Evolutionary conservation across 1,284 basidiomycete genomes (phyloP), one percentile per base, ranked within the genome.

Genomic region (Trichosporon inkin): DNA sequence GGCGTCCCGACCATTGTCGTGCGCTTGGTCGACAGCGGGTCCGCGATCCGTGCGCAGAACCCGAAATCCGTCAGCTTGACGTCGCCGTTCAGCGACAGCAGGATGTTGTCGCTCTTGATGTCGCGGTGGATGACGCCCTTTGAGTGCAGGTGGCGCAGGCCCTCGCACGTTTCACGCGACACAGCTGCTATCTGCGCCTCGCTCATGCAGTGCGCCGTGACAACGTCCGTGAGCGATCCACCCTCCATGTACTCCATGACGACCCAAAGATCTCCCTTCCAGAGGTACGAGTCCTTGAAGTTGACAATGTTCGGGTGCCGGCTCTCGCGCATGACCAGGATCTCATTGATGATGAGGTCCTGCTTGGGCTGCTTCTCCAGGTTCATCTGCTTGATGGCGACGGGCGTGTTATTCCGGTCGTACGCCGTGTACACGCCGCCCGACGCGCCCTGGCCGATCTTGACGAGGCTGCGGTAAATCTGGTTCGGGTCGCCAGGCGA

Each of bases 171-270:
- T 81, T 97, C 94, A 71, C 89, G 82, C 55, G 86, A 89, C 34
- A 97, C 92, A 0, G 92, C 93, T 0, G 93, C 92, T 67, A 98
- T 98, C 80, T 97, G 94, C n/a, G 80, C 82, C 65, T 84, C 83
- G 1, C 90, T 93, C 93, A 98, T 96, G 73, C 96, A 81, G 77
- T 96, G 96, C 58, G 92, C 91, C 2, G 93, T 97, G 67, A 98
- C 93, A 61, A 99, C 92, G 72, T 98, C 95, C 0, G 94, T 98
- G 60, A 98, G 80, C 47, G 87, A 79, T 13, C 83, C 83, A 49
- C 94, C 94, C 80, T 98, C 94, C 95, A 99, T 98, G 80, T 96
- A 99, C 82, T 99, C 94, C 94, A 98, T 99, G 61, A 99, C 92
- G 54, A 98, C 95, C 96, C 96, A 99, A 3, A 99, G 84, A 75